Base-by-base conservation (phyloP, 1,284 basidiomycete genomes). In the Inonotus hispidus region DNA sequence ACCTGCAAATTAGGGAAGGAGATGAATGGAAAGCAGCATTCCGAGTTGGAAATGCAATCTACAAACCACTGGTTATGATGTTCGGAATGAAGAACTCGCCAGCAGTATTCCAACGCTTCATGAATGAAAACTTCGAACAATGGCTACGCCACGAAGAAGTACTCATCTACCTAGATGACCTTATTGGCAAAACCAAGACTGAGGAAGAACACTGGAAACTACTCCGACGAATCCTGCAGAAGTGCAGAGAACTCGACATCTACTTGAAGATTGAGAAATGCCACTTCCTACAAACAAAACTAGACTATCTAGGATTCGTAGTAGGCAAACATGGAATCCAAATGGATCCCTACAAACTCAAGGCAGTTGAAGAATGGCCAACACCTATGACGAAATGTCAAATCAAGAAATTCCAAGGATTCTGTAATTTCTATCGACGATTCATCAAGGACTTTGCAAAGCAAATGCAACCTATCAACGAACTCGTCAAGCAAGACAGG, bases 261-360 rank as follows among this genome's bases (percentile, higher is more conserved):
- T 66, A 60, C 43, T 45, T 64, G 38, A 72, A 74, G 46, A 14
- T 63, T 1, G 59, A 64, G 47, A 74, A 75, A 57, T 73, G 72
- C 56, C 57, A 68, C 16, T 74, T 74, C 62, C 55, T 65, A 49
- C n/a, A 53, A 5, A 25, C 37, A 2, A 10, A 64, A n/a, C 59
- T 63, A 25, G 60, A 62, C 53, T 62, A 62, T 47, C 46, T 63
- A 13, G 63, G 60, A 23, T 56, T 58, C 27, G 53, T 67, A 53
- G 57, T 61, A 2, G 49, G 56, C 13, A 14, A n/a, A 1, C 19
- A 65, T 56, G 63, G 63, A 52, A 2, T 49, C 23, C 14, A 61
- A 50, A 69, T 69, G 66, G 64, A 67, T 27, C 59, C 54, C 2
- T 59, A 52, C 7, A 71, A 72, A 61, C 45, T 69, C 5, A 25